Base-by-base conservation (phyloP, 208 protist genomes). In the Phytomonas sp. region DNA sequence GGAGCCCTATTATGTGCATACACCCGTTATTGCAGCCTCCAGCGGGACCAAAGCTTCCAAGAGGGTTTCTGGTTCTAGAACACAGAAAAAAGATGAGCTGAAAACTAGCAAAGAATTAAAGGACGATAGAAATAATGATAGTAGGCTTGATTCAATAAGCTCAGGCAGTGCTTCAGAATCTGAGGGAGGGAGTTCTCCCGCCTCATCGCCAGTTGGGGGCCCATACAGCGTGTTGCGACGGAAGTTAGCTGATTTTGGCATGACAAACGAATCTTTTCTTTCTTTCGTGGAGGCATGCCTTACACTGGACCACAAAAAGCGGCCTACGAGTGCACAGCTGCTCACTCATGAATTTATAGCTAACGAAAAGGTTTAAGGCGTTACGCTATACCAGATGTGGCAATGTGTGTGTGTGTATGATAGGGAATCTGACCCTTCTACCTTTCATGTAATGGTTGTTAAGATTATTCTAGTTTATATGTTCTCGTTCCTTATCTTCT, bases 251-350 rank as follows among this genome's bases (percentile, higher is more conserved):
- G 82, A 71, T 32, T 80, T 85, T 32, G 81, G 82, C 67, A 79
- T 91, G 73, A 77, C 78, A 37, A 87, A 97, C 71, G 60, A 62
- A n/a, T 65, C 74, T 29, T 98, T 98, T 80, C 60, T 96, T 15
- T 83, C 82, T 9, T 98, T 98, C 77, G 83, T 98, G 33, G 78
- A 92, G 72, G 80, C 82, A 2, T 94, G 91, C 68, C 78, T 98
- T 43, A 87, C 71, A 60, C 71, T 98, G 11, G 88, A 98, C 71
- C 92, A 94, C 71, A 86, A 91, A 70, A 71, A 75, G 62, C 80
- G 95, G 15, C 83, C 88, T 11, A 95, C 78, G 29, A 91, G 82
- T 29, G 75, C 72, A 30, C 76, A 97, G 71, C 78, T 95, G 63
- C 78, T 98, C 26, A 65, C 71, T 0, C 95, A 98, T 65, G 92